Percentiles rank a stretch among this genome's conserved stretches.
These are phyloP conservation scores for Diplodia mutila DNA, from an alignment of 2,329 filamentous ascomycete genomes.

Conservation along the genomic window DNA sequence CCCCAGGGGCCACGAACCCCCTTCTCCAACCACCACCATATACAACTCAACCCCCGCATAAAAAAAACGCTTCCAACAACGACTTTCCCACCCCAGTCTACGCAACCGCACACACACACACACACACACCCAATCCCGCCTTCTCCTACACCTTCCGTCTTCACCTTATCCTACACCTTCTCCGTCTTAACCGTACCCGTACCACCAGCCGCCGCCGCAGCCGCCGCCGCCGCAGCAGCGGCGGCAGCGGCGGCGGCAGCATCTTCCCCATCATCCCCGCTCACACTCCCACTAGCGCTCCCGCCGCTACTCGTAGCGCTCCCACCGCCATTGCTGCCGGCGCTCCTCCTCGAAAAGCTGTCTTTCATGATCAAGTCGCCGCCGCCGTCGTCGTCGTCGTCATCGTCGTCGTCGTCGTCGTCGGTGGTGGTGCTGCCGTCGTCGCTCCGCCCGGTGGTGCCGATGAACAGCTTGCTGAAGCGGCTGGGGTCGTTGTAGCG, in stretches of 20 bases:
- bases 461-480: conserved; percentile 22
- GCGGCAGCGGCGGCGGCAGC: too few relatives aligned
- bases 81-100: too few relatives aligned
- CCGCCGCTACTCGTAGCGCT: neutral
- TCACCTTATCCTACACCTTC: neutral
- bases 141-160: neutral
- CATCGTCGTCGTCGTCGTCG: conserved; percentile 11
- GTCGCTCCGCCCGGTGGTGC: neutral
- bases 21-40: neutral
- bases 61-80: too few relatives aligned
- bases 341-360: conserved; percentile 13
- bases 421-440: too few relatives aligned
- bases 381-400: conserved; percentile 5
- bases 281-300: neutral
- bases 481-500: conserved; percentile 4
- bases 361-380: conserved; percentile 23
- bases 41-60: neutral
- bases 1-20: neutral
- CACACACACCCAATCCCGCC: neutral
- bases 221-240: too few relatives aligned
- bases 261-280: neutral
- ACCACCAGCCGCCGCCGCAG: too few relatives aligned
- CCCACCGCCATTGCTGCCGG: neutral
- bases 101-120: too few relatives aligned
- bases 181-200: neutral